A percentile compares a stretch with the other conserved stretches of the same genome.
phyloP scores from a whole-genome alignment of 331 rosid genomes.

The Acacia concinna region DNA sequence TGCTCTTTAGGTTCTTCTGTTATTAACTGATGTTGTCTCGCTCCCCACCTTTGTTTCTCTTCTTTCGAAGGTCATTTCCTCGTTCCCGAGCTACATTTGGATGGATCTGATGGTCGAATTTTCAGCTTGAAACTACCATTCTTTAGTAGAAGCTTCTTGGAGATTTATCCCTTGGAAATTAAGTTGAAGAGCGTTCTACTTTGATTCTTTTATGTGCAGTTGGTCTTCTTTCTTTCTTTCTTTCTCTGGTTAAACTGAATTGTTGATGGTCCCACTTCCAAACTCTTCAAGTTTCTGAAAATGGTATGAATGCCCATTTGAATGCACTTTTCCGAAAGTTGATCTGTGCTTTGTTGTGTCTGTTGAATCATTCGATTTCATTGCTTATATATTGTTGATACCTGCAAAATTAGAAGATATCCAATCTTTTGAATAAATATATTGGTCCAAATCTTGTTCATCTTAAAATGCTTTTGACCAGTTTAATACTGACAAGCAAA shows the following conservation, averaged over 20 bases:
- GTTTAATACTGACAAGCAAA: not conserved
- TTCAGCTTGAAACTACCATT: constrained; percentile 21
- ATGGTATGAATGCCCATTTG: not conserved
- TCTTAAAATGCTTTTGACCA: constrained; percentile 20
- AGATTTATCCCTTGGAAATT: not conserved
- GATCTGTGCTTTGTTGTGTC: not conserved
- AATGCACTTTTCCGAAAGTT: not conserved
- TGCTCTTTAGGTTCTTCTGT: not conserved
- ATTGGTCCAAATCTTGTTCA: not conserved
- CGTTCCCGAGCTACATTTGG: not conserved
- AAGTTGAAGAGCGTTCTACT: constrained; percentile 2
- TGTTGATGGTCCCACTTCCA: constrained; percentile 3
- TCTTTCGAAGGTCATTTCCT: constrained; percentile 5
- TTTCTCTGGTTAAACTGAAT: not conserved
- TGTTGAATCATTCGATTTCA: constrained; percentile 7
- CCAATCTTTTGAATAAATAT: not conserved
- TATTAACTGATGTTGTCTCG: not conserved
- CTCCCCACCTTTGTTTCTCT: not conserved
- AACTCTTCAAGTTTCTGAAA: constrained; percentile 17
- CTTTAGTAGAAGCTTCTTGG: not conserved
- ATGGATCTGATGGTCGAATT: constrained; percentile 36
- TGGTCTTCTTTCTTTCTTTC: not conserved
- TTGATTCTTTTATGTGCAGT: not conserved
- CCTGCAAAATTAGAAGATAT: not conserved
- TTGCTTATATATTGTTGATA: not conserved